phyloP scores from a whole-genome alignment of 2,329 filamentous ascomycete species.

The Knufia fluminis region DNA sequence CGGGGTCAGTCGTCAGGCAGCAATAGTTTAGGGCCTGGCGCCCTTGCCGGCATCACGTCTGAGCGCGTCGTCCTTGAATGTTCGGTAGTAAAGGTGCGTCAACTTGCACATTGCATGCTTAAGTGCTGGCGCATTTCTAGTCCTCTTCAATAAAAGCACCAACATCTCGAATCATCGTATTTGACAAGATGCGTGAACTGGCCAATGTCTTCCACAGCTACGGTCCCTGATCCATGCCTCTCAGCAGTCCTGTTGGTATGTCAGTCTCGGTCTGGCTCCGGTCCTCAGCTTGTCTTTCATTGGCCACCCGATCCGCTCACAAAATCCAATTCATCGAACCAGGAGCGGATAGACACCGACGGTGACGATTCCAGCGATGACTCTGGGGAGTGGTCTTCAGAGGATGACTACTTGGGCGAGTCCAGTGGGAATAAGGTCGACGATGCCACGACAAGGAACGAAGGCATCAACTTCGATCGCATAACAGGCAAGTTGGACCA shows the following conservation, averaged over 20 bases:
- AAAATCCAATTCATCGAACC: conserved; percentile 9
- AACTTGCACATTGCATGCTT: no score
- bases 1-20: no score
- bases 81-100: no score
- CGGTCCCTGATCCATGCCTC: conserved; percentile 47
- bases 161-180: background rate
- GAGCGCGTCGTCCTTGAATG: no score
- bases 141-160: no score
- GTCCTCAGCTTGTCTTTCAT: conserved; percentile 76
- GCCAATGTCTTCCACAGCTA: conserved; percentile 37
- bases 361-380: conserved; percentile 22
- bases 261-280: conserved; percentile 68
- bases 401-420: conserved; percentile 13
- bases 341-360: conserved; percentile 9
- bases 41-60: no score
- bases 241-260: conserved; percentile 66
- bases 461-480: background rate
- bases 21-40: no score
- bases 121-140: no score
- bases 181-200: background rate
- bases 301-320: conserved; percentile 53
- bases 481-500: conserved; percentile 33
- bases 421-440: no score
- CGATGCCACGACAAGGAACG: background rate
- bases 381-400: conserved; percentile 18